These are phyloP conservation scores for Cladosporium sphaerospermum DNA, from an alignment of 2,329 filamentous ascomycete species.

Conservation along the genomic window DNA sequence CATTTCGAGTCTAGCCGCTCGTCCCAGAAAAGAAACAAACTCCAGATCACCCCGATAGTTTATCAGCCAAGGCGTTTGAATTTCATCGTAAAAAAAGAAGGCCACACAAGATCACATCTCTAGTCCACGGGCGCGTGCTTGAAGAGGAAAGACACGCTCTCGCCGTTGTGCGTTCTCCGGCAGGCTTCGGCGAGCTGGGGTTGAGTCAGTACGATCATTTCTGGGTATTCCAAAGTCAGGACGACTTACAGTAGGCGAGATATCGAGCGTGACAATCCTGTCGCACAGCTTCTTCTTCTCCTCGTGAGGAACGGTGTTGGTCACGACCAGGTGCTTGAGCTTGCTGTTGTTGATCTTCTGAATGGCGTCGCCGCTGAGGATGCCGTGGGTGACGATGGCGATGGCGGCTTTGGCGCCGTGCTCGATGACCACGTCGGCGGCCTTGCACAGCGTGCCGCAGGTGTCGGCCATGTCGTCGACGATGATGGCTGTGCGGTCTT, in stretches of 20 bases:
- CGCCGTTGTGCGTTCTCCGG: slow-evolving; percentile 62
- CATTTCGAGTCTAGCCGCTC: no score
- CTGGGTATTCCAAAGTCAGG: neutral
- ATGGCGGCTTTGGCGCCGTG: slow-evolving; percentile 84
- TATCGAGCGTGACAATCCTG: slow-evolving; percentile 84
- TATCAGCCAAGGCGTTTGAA: no score
- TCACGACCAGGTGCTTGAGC: slow-evolving; percentile 75
- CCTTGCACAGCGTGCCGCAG: slow-evolving; percentile 82
- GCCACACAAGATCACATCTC: neutral
- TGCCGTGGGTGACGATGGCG: slow-evolving; percentile 92
- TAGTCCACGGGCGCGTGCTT: slow-evolving; percentile 50
- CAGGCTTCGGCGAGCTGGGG: slow-evolving; percentile 59
- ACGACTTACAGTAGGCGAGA: slow-evolving; percentile 63
- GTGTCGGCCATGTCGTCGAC: slow-evolving; percentile 99
- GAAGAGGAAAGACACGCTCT: slow-evolving; percentile 62
- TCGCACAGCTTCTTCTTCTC: slow-evolving; percentile 74
- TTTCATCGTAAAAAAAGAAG: no score
- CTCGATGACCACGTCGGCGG: slow-evolving; percentile 78
- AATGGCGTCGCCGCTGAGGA: slow-evolving; percentile 81
- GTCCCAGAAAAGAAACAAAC: no score
- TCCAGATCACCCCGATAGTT: no score
- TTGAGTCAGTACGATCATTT: slow-evolving; percentile 12
- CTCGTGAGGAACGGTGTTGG: slow-evolving; percentile 77
- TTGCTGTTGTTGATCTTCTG: slow-evolving; percentile 75
- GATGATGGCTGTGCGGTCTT: slow-evolving; percentile 85